phyloP scores from a whole-genome alignment of 352 stramenopile genomes.

The Peronospora destructor region DNA sequence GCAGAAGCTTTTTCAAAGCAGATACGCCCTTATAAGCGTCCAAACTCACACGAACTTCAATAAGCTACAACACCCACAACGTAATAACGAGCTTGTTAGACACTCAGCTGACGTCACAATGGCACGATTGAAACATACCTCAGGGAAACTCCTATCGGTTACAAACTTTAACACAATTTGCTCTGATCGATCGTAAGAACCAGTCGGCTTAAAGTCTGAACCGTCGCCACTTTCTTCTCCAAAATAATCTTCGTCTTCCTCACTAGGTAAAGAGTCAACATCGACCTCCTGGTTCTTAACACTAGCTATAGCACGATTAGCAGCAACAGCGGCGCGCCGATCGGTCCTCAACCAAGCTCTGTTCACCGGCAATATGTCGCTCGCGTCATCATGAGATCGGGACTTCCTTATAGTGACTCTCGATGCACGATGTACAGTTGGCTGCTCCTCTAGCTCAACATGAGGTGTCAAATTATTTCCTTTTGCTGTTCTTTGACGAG shows the following conservation, averaged over 20 bases:
- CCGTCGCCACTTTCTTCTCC: neutral
- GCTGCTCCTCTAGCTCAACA: neutral
- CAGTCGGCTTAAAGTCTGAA: neutral
- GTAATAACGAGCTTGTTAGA: neutral
- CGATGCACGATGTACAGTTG: neutral
- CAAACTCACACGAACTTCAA: constrained; percentile 15
- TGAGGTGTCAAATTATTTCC: neutral
- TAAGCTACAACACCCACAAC: constrained; percentile 13
- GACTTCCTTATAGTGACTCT: neutral
- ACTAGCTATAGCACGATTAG: neutral
- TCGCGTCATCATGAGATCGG: neutral
- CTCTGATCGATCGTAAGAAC: neutral
- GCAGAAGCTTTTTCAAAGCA: constrained; percentile 18
- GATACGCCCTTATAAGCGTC: constrained; percentile 14
- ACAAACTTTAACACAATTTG: constrained; percentile 22
- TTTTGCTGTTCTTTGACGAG: constrained; percentile 7
- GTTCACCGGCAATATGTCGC: constrained; percentile 1
- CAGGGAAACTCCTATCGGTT: constrained; percentile 27
- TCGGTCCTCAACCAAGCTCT: neutral
- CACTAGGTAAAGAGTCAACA: neutral
- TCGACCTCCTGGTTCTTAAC: neutral
- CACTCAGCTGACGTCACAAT: neutral
- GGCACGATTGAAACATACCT: constrained; percentile 15
- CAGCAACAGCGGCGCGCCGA: neutral
- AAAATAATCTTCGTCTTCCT: constrained; percentile 1